Base-by-base conservation (phyloP, 805 yeast species). In the Ogataea methylovora region DNA sequence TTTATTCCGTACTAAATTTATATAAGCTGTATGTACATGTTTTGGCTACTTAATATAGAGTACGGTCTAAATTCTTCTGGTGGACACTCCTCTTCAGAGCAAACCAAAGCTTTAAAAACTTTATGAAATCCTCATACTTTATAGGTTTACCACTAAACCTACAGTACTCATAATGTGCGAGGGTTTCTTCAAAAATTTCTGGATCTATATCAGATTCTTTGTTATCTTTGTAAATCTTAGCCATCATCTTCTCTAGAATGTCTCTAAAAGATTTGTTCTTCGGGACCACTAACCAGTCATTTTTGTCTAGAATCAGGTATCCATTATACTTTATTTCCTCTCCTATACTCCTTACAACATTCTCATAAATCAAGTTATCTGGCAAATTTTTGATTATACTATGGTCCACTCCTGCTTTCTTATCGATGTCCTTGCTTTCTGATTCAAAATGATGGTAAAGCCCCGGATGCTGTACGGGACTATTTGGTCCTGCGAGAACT, bases 131-230 rank as follows among this genome's bases (percentile, higher is more conserved):
- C 4, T 59, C 62, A 42, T 79, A 76, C 1, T 69, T 56, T 13
- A 85, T 73, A 13, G 74, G 65, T 14, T 63, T 54, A 2, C 84
- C 82, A 5, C 90, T 72, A 54, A 76, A 87, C 39, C 85, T 63
- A 24, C 80, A 64, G 32, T 63, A 60, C 44, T 87, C 95, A 58
- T 85, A 87, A 11, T 73, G 53, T 4, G 60, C 61, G 4, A 76
- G 59, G 40, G 71, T 71, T 24, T 60, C 49, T 5, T 43, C 42
- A 4, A 51, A 20, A 9, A 30, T 30, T 7, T 18, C 20, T 5
- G 4, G 4, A 23, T 22, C 21, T 4, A 30, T 14, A 11, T 30
- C 16, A 3, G 20, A 13, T 6, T 24, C 4, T n/a, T 12, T 12
- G 4, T 23, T 23, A 5, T 23, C 22, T 12, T 7, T 17, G 8